Conservation (phyloP, 768 basidiomycete genomes). For the Pisolithus marmoratus region DNA sequence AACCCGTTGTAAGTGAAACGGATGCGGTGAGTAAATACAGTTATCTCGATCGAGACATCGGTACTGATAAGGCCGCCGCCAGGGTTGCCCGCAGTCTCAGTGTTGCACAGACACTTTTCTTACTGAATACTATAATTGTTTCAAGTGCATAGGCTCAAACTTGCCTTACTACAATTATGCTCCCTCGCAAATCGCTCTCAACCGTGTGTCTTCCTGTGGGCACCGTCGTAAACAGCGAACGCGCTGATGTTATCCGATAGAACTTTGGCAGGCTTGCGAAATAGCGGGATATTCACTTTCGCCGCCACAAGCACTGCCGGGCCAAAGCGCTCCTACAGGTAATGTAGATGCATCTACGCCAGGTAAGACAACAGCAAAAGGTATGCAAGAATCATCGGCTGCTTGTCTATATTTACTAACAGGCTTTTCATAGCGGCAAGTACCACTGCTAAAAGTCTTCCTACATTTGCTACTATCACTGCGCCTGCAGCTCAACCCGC, state of each 20-base stretch:
- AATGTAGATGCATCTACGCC: neutral
- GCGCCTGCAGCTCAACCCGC: neutral
- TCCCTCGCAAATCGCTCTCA: slow-evolving; percentile 25
- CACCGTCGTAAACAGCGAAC: neutral
- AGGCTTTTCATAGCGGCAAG: neutral
- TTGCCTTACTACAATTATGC: slow-evolving; percentile 23
- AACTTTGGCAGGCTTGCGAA: slow-evolving; percentile 20
- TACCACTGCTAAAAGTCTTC: neutral
- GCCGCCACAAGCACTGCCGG: slow-evolving; percentile 18
- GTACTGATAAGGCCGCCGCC: neutral
- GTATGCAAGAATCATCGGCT: neutral
- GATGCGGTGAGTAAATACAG: slow-evolving; percentile 12
- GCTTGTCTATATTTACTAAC: neutral
- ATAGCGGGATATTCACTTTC: slow-evolving; percentile 20
- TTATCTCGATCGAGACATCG: neutral
- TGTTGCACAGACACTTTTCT: slow-evolving; percentile 41
- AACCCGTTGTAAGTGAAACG: slow-evolving; percentile 19
- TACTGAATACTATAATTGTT: slow-evolving; percentile 36
- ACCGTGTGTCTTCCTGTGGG: slow-evolving; percentile 25
- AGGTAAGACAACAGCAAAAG: neutral
- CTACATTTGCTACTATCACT: neutral
- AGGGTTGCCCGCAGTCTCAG: slow-evolving; percentile 24
- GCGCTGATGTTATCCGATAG: slow-evolving; percentile 4
- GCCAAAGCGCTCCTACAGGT: slow-evolving; percentile 18
- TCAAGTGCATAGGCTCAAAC: slow-evolving; percentile 32